phyloP scores from a whole-genome alignment of 2,329 filamentous ascomycete species.

The Monilinia aucupariae region DNA sequence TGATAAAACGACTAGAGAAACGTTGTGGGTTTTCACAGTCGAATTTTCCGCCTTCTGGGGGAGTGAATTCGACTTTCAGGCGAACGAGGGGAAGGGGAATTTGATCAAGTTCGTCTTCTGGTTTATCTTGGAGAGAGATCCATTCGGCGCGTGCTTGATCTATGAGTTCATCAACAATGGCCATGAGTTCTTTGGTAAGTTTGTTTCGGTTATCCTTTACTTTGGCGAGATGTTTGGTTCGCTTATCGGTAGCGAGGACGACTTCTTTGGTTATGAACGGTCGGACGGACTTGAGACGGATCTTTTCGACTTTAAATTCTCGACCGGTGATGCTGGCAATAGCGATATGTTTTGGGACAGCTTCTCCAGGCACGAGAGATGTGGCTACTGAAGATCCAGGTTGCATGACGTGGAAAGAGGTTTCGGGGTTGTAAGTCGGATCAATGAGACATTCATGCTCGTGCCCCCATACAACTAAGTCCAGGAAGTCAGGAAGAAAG shows the following conservation, averaged over 20 bases:
- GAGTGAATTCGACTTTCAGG: conserved; percentile 83
- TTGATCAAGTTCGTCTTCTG: conserved; percentile 52
- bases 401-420: conserved; percentile 92
- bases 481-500: conserved; percentile 84
- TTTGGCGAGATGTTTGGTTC: conserved; percentile 71
- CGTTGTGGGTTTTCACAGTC: conserved; percentile 93
- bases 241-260: conserved; percentile 65
- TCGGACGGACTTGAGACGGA: conserved; percentile 80
- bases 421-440: conserved; percentile 76
- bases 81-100: conserved; percentile 78
- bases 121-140: conserved; percentile 66
- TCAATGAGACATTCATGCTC: conserved; percentile 95
- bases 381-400: conserved; percentile 95
- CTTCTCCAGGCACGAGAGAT: conserved; percentile 83
- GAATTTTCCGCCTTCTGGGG: conserved; percentile 77
- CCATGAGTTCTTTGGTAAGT: conserved; percentile 70
- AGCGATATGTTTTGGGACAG: conserved; percentile 83
- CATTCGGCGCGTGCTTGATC: conserved; percentile 76
- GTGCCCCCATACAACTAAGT: conserved; percentile 93
- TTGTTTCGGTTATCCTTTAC: conserved; percentile 78
- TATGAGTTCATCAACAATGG: conserved; percentile 80
- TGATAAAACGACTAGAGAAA: conserved; percentile 86
- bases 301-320: conserved; percentile 72
- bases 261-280: conserved; percentile 88
- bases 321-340: conserved; percentile 79